Percentiles rank a stretch among this genome's conserved stretches.
Conservation (phyloP, 352 stramenopile species). For the Globisporangium paddicum region DNA sequence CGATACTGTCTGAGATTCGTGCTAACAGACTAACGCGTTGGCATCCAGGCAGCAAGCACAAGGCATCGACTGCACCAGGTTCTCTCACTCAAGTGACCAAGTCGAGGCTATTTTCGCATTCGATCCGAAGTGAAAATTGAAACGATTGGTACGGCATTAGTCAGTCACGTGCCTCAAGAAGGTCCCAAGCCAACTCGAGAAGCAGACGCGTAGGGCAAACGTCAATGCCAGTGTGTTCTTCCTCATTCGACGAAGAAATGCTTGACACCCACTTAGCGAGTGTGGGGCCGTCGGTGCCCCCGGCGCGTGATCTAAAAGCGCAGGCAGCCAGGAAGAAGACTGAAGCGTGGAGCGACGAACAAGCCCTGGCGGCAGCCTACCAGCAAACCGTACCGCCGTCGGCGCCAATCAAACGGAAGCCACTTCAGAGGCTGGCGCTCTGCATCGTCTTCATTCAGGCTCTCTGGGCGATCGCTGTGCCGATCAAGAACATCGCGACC, state of each 20-base stretch:
- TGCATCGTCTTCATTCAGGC: slow-evolving; percentile 25
- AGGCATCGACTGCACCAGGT: no score
- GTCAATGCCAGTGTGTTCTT: slow-evolving; percentile 2
- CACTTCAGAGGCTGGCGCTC: slow-evolving; percentile 5
- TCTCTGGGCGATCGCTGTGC: slow-evolving; percentile 30
- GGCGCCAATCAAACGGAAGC: neutral
- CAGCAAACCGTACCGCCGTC: neutral
- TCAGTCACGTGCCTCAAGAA: no score
- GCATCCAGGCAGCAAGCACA: neutral
- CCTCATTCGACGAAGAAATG: slow-evolving; percentile 11
- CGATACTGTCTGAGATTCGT: neutral
- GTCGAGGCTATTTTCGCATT: no score
- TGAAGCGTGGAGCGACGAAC: slow-evolving; percentile 14
- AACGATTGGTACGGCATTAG: no score
- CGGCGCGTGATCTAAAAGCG: neutral
- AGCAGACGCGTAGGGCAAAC: no score
- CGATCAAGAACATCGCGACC: slow-evolving; percentile 37
- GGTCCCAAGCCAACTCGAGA: no score
- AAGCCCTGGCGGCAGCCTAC: neutral
- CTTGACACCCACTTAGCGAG: slow-evolving; percentile 9
- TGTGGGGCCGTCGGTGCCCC: slow-evolving; percentile 7
- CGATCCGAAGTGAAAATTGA: no score
- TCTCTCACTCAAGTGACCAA: no score
- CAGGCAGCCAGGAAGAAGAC: slow-evolving; percentile 3
- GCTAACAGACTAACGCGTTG: neutral